These are phyloP conservation scores for Elaphomyces granulatus DNA, from an alignment of 495 filamentous ascomycete genomes.

Conservation along the genomic window DNA sequence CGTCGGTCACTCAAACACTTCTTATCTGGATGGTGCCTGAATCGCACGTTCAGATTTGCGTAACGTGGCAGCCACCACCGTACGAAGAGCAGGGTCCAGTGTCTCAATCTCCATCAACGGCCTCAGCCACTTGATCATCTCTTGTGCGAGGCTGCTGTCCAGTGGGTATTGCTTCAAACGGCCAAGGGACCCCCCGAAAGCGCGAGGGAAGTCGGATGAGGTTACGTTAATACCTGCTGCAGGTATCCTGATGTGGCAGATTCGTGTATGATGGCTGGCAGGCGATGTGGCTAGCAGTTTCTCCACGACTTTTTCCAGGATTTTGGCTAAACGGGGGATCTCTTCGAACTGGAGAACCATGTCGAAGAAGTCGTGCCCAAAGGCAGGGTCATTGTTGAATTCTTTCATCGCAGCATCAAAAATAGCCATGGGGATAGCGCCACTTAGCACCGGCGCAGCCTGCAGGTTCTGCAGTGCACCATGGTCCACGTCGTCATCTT, in stretches of 20 bases:
- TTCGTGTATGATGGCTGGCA: conserved; percentile 41
- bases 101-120: conserved; percentile 37
- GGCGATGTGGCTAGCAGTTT: conserved; percentile 45
- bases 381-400: conserved; percentile 41
- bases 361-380: conserved; percentile 66
- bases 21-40: conserved; percentile 5
- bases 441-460: conserved; percentile 67
- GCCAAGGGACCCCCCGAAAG: conserved; percentile 48
- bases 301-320: conserved; percentile 64
- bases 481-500: conserved; percentile 36
- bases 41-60: conserved; percentile 24
- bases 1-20: too few relatives aligned
- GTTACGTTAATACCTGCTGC: conserved; percentile 47
- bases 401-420: conserved; percentile 80
- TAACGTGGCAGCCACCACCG: conserved; percentile 46
- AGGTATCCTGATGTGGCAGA: conserved; percentile 57
- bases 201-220: conserved; percentile 58
- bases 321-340: conserved; percentile 46
- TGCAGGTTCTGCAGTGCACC: conserved; percentile 46
- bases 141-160: conserved; percentile 31
- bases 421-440: conserved; percentile 82
- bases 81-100: conserved; percentile 51
- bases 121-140: conserved; percentile 46
- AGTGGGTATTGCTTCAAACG: conserved; percentile 35
- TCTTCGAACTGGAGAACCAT: conserved; percentile 55